Evolutionary conservation across 768 basidiomycete species (phyloP).

Genomic region (Neoboletus brunneissimus): DNA sequence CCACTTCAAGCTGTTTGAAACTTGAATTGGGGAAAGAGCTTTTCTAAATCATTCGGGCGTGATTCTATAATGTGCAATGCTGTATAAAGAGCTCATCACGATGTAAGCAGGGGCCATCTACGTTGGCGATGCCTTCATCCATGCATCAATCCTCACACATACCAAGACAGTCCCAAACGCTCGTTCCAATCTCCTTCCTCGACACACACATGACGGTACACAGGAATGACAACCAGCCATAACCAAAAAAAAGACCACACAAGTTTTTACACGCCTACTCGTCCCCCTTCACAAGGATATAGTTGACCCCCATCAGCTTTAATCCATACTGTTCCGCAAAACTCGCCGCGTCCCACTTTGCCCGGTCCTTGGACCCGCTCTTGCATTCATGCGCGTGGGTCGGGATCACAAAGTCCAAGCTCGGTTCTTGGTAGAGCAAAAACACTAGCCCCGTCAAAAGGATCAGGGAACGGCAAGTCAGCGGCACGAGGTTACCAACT

Average conservation of each 20-base stretch:
- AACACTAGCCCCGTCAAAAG: conserved; percentile 39
- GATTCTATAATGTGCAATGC: no score
- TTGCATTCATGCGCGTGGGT: conserved; percentile 45
- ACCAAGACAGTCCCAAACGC: background rate
- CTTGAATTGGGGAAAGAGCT: no score
- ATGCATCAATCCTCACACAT: background rate
- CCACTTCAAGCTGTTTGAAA: no score
- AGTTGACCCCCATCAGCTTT: conserved; percentile 58
- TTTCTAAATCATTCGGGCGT: no score
- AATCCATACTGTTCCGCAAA: conserved; percentile 53
- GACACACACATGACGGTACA: background rate
- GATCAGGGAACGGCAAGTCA: background rate
- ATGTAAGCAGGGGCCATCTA: no score
- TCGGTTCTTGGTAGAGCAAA: conserved; percentile 60
- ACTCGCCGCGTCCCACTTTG: conserved; percentile 51
- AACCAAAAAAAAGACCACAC: background rate
- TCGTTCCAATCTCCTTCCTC: no score
- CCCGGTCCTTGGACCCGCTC: conserved; percentile 42
- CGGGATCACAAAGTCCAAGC: conserved; percentile 39
- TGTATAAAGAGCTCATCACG: no score
- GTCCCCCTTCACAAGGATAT: conserved; percentile 41
- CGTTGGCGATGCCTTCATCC: background rate
- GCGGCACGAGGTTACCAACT: background rate
- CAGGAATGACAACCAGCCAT: background rate
- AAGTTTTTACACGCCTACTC: conserved; percentile 1